phyloP scores from a whole-genome alignment of 208 protist genomes.

The Leishmania tarentolae region DNA sequence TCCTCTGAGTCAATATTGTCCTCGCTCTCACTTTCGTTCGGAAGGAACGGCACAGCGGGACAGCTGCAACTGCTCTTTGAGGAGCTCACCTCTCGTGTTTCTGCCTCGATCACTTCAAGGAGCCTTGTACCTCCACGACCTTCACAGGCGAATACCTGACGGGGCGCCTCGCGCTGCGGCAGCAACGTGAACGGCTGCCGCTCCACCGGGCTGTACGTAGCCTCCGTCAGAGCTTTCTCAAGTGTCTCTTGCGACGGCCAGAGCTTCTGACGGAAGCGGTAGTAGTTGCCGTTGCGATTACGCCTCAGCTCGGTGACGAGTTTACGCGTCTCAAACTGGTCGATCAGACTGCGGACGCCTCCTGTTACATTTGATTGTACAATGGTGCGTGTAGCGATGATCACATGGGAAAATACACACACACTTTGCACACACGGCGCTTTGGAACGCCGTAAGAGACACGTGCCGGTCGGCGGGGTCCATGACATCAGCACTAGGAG shows the following conservation, averaged over 20 bases:
- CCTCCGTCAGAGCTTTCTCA: slow-evolving; percentile 61
- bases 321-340: slow-evolving; percentile 65
- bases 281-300: slow-evolving; percentile 80
- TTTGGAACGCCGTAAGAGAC: not conserved
- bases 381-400: slow-evolving; percentile 23
- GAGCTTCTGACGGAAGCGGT: slow-evolving; percentile 79
- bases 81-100: not conserved
- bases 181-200: slow-evolving; percentile 60
- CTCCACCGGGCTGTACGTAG: slow-evolving; percentile 69
- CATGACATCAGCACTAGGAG: not conserved
- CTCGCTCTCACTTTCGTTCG: not conserved
- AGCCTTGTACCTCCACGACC: slow-evolving; percentile 49
- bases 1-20: slow-evolving; percentile 15
- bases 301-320: slow-evolving; percentile 38
- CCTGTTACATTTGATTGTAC: slow-evolving; percentile 60
- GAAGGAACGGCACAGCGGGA: not conserved
- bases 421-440: not conserved
- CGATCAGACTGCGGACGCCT: slow-evolving; percentile 55
- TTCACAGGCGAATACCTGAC: slow-evolving; percentile 43
- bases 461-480: too few relatives aligned
- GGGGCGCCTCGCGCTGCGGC: slow-evolving; percentile 37
- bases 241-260: slow-evolving; percentile 72
- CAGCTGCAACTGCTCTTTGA: not conserved
- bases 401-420: not conserved
- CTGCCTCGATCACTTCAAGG: slow-evolving; percentile 31